phyloP scores from a whole-genome alignment of 495 filamentous ascomycete species.

The Penicillium odoratum region DNA sequence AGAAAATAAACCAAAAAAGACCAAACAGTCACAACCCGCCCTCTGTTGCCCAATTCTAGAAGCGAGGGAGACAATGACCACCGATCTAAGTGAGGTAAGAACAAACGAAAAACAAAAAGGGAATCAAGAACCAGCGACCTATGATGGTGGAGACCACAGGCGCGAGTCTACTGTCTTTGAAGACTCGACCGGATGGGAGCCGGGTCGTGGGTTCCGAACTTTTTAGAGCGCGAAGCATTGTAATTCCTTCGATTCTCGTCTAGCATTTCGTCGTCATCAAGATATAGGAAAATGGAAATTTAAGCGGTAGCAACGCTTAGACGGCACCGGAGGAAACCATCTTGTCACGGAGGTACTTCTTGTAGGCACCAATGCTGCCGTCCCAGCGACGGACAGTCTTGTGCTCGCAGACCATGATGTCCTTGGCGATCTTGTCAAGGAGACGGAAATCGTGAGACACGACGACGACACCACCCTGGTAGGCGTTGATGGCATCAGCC shows the following conservation, averaged over 20 bases:
- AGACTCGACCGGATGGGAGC: neutral
- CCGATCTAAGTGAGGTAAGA: slow-evolving; percentile 21
- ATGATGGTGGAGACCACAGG: neutral
- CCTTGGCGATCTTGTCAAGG: slow-evolving; percentile 99
- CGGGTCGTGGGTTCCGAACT: slow-evolving; percentile 21
- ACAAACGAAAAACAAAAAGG: slow-evolving; percentile 12
- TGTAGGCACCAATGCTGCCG: slow-evolving; percentile 89
- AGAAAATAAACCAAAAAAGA: slow-evolving; percentile 8
- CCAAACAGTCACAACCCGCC: slow-evolving; percentile 7
- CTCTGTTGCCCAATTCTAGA: slow-evolving; percentile 10
- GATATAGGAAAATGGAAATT: slow-evolving; percentile 5
- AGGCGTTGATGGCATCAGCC: slow-evolving; percentile 96
- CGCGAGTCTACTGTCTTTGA: neutral
- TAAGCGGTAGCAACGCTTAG: slow-evolving; percentile 31
- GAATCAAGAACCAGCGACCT: slow-evolving; percentile 5
- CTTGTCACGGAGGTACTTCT: slow-evolving; percentile 98
- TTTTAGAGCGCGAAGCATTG: slow-evolving; percentile 24
- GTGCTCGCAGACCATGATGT: slow-evolving; percentile 99
- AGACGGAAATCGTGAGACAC: slow-evolving; percentile 98
- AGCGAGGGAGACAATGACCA: slow-evolving; percentile 11
- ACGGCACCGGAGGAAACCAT: slow-evolving; percentile 63
- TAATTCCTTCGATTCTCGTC: slow-evolving; percentile 38
- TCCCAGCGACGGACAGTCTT: slow-evolving; percentile 88
- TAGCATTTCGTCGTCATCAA: slow-evolving; percentile 47
- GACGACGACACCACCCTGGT: slow-evolving; percentile 93